Base-by-base conservation (phyloP, 169 alveolate species). In the Eimeria praecox region DNA sequence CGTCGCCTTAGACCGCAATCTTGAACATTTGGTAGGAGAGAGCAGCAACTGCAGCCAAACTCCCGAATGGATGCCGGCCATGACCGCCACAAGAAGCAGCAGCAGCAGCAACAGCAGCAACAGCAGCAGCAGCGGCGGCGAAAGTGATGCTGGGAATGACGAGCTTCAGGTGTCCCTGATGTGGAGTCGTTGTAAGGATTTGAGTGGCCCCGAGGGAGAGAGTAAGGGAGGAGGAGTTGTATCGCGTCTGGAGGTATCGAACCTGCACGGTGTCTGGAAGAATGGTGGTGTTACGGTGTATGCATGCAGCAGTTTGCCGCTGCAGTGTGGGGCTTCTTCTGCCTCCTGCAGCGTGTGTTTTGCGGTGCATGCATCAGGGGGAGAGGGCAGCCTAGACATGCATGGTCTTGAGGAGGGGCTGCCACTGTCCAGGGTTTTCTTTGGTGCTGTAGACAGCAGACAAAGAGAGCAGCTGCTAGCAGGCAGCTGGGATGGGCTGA, bases 311-410 rank as follows among this genome's bases (percentile, higher is more conserved):
- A 38, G 90, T 54, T 18, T 77, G 54, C 73, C 95, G 33, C 71
- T 91, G 85, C 78, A 75, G 49, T 91, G 95, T 73, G 95, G 95
- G 22, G 66, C 82, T 42, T 91, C 95, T 9, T 77, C 90, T 56
- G 91, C 90, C 30, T 56, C 54, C 73, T 91, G 95, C 71, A 40
- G 73, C 30, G 46, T 91, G 12, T 24, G 54, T 78, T 77, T 91
- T 18, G 56, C 95, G 38, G 66, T 91, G 66, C 90, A 44, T 22
- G 24, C 94, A 40, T 66, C 86, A 56, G 24, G 66, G 3, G 59
- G 38, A 20, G 59, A 38, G 54, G 14, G 24, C 80, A 56, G 40
- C 80, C 12, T 78, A 27, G 62, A 56, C 6, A 12, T 14, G 24
- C 6, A 1, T 6, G 27, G 24, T 18, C 3, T 22, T 3, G 78